Evolutionary conservation across 1,139 yeast species (phyloP), one percentile per base, ranked within the genome.

Genomic region (Kodamaea ohmeri): DNA sequence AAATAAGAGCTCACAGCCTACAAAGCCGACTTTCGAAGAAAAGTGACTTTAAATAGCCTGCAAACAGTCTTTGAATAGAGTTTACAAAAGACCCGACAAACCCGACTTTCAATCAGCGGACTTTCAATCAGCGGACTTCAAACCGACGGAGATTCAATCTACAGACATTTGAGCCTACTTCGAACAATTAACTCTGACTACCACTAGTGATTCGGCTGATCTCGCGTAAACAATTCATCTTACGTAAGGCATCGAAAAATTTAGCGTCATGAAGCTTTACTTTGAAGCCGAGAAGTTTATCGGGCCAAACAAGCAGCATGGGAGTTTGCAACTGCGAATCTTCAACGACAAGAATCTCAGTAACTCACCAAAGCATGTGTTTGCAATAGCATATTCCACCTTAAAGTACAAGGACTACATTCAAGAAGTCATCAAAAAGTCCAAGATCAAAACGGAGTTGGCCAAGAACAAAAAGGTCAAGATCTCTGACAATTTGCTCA

Each of bases 371-470:
- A 85, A 85, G 51, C 97, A 89, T 55, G 64, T 90, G 3, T 88
- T 72, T 64, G 97, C 97, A 0, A 64, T 90, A 30, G 89, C 88
- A 14, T 72, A 80, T 22, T 85, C 95, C 6, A 80, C 96, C 1
- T 64, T 87, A 52, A 80, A 76, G 55, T 86, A 81, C 58, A 78
- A 78, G 49, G 79, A 78, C 12, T 78, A 77, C 48, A 70, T 90
- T 33, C 62, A 67, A 38, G 68, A 71, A 24, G 72, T 90, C 34
- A 75, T 90, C 55, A 74, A 74, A 47, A 80, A 80, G 42, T 73
- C 95, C 13, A 79, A 79, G 47, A 62, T 90, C 71, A 61, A 78
- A 66, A 60, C 66, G 47, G 55, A 61, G 6, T 56, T 60, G 5
- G 53, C 49, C 12, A 37, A 52, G 37, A 36, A 30, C 25, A 55